phyloP scores from a whole-genome alignment of 2,329 filamentous ascomycete species.

The Trichoderma cornu-damae region DNA sequence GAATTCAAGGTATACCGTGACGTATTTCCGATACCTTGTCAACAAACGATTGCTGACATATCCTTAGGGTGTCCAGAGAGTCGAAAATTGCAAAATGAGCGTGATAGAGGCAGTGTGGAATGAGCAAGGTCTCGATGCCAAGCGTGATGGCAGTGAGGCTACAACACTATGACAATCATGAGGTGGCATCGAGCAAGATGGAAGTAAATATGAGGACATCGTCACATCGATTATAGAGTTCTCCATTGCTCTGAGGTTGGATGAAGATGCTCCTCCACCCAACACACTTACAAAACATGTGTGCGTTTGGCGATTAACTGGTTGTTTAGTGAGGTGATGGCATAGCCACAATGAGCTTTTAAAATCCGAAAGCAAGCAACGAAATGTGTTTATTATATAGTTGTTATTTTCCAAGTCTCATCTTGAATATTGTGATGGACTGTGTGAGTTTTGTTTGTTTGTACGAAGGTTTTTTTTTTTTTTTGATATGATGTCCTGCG shows the following conservation, averaged over 20 bases:
- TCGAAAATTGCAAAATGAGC: slow-evolving; percentile 42
- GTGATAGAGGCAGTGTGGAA: slow-evolving; percentile 47
- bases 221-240: background rate
- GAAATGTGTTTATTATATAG: too few relatives aligned
- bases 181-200: background rate
- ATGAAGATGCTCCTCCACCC: too few relatives aligned
- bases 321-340: background rate
- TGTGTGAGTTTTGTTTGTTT: too few relatives aligned
- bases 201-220: background rate
- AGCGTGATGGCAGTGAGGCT: background rate
- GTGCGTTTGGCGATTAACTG: too few relatives aligned
- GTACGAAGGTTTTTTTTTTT: background rate
- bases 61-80: slow-evolving; percentile 37
- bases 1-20: slow-evolving; percentile 36
- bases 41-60: background rate
- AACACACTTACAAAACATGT: too few relatives aligned
- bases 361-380: too few relatives aligned
- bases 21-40: background rate
- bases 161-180: background rate
- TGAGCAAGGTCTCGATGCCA: slow-evolving; percentile 22
- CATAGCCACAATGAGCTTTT: too few relatives aligned
- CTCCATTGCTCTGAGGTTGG: too few relatives aligned
- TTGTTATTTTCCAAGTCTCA: too few relatives aligned
- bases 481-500: too few relatives aligned
- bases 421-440: too few relatives aligned